Evolutionary conservation across 257 asterid species (phyloP), one percentile per base, ranked within the genome.

Genomic region (Jasminum sambac): DNA sequence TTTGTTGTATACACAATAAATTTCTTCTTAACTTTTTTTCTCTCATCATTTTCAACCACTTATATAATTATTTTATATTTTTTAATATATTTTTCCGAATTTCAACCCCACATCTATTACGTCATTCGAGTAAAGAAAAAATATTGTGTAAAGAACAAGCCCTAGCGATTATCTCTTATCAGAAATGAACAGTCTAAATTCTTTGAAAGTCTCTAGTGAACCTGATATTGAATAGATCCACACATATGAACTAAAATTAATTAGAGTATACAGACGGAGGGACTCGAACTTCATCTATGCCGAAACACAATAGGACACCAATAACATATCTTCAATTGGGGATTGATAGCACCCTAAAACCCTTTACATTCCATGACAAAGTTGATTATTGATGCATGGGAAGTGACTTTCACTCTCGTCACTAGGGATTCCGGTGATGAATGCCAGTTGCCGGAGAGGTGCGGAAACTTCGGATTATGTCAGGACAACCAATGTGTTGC

Each of bases 401-500:
- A 79, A 61, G 43, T 48, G 61, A 83, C 79, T 0, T 77, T 36
- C 70, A 71, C 79, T 10, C 69, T 76, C 11, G 74, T 79, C 66
- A 12, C 52, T 2, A 64, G 84, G 58, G 62, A 6, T 5, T 24
- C 74, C 19, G 74, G 70, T 1, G 38, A 30, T 3, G 86, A 78
- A 70, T 78, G 84, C 73, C 80, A 66, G 38, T 24, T 84, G 69
- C 86, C 81, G 11, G 74, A 74, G 19, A 71, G 80, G 25, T 78
- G 84, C 39, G 80, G 82, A 6, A 39, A 39, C 0, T 81, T 84
- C 14, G 88, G 88, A 37, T 78, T 81, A 19, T 80, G 86, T 17
- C 79, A 78, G 64, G 84, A 78, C 4, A 74, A 80, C 76, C 86
- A 81, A 44, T 81, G 86, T 25, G 82, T 84, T 81, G 84, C 72